A percentile compares a stretch with the other conserved stretches of the same genome.
These are phyloP conservation scores for Penicillium sp. DNA, from an alignment of 2,329 filamentous ascomycete genomes.

Conservation along the genomic window DNA sequence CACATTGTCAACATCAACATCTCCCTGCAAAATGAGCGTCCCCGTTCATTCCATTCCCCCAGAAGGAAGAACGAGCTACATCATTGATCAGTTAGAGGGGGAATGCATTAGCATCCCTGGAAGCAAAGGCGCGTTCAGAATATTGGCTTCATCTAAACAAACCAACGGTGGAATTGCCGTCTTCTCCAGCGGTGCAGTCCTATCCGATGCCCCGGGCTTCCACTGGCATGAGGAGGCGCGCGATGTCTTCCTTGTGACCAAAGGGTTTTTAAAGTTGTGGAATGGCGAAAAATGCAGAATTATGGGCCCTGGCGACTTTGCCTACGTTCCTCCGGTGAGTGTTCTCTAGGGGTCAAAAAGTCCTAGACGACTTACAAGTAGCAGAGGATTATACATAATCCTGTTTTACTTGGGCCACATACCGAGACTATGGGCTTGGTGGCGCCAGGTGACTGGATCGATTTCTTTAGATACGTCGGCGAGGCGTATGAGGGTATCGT, in stretches of 20 bases:
- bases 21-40: neutral
- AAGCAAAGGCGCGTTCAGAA: neutral
- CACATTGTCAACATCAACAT: neutral
- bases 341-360: neutral
- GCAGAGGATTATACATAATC: neutral
- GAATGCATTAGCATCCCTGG: neutral
- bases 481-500: neutral
- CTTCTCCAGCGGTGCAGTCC: neutral
- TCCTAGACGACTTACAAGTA: neutral
- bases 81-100: neutral
- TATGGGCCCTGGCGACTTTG: neutral
- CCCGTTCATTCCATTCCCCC: neutral
- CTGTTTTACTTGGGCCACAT: neutral
- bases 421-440: neutral
- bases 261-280: neutral
- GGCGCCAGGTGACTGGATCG: neutral
- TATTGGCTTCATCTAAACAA: neutral
- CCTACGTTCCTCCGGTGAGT: neutral
- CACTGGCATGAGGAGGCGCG: neutral
- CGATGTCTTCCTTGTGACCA: neutral
- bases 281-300: neutral
- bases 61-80: neutral
- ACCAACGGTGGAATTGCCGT: neutral
- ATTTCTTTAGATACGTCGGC: neutral
- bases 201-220: neutral